A percentile compares a stretch with the other conserved stretches of the same genome.
These are phyloP conservation scores for Yamadazyma endophytica DNA, from an alignment of 805 yeast genomes.

Conservation along the genomic window DNA sequence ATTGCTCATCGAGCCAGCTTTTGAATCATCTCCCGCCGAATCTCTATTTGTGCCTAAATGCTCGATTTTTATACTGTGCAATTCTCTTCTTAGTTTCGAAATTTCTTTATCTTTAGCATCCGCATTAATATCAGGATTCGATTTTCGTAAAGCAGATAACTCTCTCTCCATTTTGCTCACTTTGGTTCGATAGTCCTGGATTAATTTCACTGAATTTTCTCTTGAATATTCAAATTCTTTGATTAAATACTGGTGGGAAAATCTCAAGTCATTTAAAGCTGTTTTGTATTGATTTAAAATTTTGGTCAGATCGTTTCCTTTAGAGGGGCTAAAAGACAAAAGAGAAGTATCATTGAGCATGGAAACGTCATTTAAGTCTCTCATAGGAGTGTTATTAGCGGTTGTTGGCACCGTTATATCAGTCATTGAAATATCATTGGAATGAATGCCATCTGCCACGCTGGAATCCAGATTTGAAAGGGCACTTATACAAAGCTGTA, in stretches of 20 bases:
- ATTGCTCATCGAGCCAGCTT: slow-evolving; percentile 33
- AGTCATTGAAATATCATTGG: slow-evolving; percentile 6
- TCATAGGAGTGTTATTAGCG: slow-evolving; percentile 9
- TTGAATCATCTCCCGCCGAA: slow-evolving; percentile 12
- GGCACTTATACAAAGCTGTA: slow-evolving; percentile 36
- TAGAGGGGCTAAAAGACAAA: slow-evolving; percentile 21
- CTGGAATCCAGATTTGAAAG: slow-evolving; percentile 10
- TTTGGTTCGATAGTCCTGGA: slow-evolving; percentile 52
- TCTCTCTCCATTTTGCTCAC: slow-evolving; percentile 50
- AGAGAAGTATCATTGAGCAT: slow-evolving; percentile 24
- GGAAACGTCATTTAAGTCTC: slow-evolving; percentile 14
- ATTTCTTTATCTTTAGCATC: slow-evolving; percentile 35
- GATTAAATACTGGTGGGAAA: slow-evolving; percentile 66
- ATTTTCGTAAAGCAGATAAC: slow-evolving; percentile 14
- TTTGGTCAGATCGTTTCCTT: slow-evolving; percentile 8
- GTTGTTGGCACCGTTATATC: slow-evolving; percentile 10
- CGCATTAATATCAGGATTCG: slow-evolving; percentile 1
- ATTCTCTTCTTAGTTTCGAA: slow-evolving; percentile 40
- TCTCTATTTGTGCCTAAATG: slow-evolving; percentile 29
- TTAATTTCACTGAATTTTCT: slow-evolving; percentile 47
- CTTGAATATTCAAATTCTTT: slow-evolving; percentile 67
- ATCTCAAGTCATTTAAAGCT: slow-evolving; percentile 64
- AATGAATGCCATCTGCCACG: not conserved
- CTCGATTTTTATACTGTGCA: slow-evolving; percentile 42
- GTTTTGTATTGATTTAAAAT: slow-evolving; percentile 38